Conservation (phyloP, 768 basidiomycete species). For the Coprinopsis strossmayeri region DNA sequence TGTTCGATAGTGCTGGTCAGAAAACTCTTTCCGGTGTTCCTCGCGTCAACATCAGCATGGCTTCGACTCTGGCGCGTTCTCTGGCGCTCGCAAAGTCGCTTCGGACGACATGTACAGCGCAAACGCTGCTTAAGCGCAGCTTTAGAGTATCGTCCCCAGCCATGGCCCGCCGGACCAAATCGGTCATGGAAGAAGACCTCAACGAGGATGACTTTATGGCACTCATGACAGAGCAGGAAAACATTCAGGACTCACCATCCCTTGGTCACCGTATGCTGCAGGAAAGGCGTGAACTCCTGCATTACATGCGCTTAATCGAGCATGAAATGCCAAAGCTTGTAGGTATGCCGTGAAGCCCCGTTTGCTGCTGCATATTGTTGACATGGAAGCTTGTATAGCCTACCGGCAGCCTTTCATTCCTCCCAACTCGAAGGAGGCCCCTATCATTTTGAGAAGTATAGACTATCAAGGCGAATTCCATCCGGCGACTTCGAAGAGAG, state of each 20-base stretch:
- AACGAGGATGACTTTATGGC: constrained; percentile 35
- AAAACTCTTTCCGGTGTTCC: constrained; percentile 4
- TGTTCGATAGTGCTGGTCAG: background rate
- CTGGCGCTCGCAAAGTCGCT: constrained; percentile 6
- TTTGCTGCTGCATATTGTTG: constrained; percentile 3
- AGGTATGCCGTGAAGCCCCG: constrained; percentile 35
- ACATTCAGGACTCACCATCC: constrained; percentile 60
- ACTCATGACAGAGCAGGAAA: constrained; percentile 35
- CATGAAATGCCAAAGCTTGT: constrained; percentile 85
- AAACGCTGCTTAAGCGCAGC: background rate
- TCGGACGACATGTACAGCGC: background rate
- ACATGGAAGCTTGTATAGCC: constrained; percentile 38
- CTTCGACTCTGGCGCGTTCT: constrained; percentile 9
- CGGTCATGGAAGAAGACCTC: constrained; percentile 32
- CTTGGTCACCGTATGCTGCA: constrained; percentile 67
- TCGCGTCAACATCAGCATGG: constrained; percentile 5
- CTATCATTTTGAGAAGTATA: constrained; percentile 66
- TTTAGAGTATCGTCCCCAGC: constrained; percentile 13
- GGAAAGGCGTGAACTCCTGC: constrained; percentile 66
- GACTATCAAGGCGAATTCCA: constrained; percentile 75
- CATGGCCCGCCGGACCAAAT: constrained; percentile 28
- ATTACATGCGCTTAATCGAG: constrained; percentile 82
- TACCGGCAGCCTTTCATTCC: constrained; percentile 77
- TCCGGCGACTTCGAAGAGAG: constrained; percentile 65
- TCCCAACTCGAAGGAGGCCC: constrained; percentile 44